phyloP scores from a whole-genome alignment of 202 grass and related monocot genomes.

The Dendrocalamus latiflorus region DNA sequence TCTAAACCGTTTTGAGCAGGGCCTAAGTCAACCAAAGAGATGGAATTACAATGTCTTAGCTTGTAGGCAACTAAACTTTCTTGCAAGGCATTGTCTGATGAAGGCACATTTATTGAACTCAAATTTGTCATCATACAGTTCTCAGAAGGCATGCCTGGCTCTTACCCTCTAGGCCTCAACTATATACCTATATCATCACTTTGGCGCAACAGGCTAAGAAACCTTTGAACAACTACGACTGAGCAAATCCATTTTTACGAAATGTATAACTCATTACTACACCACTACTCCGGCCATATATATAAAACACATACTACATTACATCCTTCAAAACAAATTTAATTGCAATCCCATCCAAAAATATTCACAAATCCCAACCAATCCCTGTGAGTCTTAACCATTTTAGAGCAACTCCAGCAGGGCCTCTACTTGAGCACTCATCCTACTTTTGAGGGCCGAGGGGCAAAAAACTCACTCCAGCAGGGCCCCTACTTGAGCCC shows the following conservation, averaged over 20 bases:
- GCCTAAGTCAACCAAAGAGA: too few relatives aligned
- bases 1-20: too few relatives aligned
- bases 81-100: neutral
- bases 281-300: too few relatives aligned
- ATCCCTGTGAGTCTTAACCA: neutral
- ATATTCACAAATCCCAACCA: conserved; percentile 33
- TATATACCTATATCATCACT: neutral
- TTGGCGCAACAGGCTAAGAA: neutral
- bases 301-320: neutral
- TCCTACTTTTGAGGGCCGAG: too few relatives aligned
- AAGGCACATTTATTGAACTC: neutral
- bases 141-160: neutral
- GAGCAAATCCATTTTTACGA: conserved; percentile 26
- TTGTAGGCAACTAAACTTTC: neutral
- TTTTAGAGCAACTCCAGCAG: too few relatives aligned
- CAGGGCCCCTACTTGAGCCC: too few relatives aligned
- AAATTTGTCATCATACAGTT: neutral
- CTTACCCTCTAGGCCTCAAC: neutral
- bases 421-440: too few relatives aligned
- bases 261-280: neutral
- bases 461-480: too few relatives aligned
- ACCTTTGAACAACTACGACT: neutral
- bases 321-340: conserved; percentile 14
- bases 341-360: neutral
- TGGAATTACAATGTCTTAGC: too few relatives aligned